These are phyloP conservation scores for Alternaria arbusti DNA, from an alignment of 2,329 filamentous ascomycete genomes.

Conservation along the genomic window DNA sequence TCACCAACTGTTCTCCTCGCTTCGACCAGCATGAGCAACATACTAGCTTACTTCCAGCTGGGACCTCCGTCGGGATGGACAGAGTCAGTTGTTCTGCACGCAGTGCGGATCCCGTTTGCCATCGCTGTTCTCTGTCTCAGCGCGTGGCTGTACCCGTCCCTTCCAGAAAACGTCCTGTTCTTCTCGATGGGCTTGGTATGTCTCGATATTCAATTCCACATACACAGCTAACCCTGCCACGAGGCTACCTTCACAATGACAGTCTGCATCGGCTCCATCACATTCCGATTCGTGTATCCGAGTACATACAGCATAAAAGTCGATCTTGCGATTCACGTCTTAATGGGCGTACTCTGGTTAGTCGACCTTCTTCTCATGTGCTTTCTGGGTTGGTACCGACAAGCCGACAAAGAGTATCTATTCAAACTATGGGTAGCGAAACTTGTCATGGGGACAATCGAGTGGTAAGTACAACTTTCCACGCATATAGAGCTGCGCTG, in stretches of 20 bases:
- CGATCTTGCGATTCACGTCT: background rate
- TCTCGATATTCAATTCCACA: background rate
- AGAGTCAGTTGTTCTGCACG: background rate
- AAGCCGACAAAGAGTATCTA: background rate
- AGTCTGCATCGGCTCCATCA: background rate
- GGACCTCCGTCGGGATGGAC: too few species aligned
- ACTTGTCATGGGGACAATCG: background rate
- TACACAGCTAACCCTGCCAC: background rate
- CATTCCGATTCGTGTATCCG: background rate
- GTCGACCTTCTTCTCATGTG: background rate
- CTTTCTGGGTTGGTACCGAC: background rate
- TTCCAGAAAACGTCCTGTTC: background rate
- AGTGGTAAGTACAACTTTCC: background rate
- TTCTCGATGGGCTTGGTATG: background rate
- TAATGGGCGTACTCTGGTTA: background rate
- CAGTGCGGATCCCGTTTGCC: background rate
- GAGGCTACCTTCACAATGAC: background rate
- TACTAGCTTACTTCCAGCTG: background rate
- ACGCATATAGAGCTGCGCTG: background rate
- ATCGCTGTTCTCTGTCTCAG: background rate
- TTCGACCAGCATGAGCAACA: background rate
- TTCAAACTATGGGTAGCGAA: background rate
- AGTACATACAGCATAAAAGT: too few species aligned
- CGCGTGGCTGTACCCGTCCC: background rate
- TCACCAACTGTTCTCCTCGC: background rate